Conservation (phyloP, 768 basidiomycete species). For the Gelatoporia subvermispora region DNA sequence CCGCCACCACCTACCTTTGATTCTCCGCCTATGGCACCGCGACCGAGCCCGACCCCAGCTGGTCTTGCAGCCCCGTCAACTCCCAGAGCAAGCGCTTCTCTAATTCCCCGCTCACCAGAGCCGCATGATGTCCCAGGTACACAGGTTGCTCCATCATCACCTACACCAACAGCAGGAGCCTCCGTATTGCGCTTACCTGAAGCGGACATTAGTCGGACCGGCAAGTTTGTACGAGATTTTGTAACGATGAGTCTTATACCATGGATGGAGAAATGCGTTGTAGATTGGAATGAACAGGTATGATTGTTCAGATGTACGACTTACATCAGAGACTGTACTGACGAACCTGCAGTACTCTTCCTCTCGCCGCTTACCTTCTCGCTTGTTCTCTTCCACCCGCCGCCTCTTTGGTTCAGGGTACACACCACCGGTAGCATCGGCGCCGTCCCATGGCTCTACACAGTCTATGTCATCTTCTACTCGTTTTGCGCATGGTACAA, state of each 20-base stretch:
- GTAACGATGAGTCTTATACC: conserved; percentile 85
- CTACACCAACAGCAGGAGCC: conserved; percentile 17
- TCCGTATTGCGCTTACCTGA: conserved; percentile 49
- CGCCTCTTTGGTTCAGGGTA: conserved; percentile 65
- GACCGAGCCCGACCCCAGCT: conserved; percentile 12
- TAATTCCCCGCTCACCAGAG: conserved; percentile 8
- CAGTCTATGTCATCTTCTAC: conserved; percentile 31
- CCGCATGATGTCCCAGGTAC: conserved; percentile 4
- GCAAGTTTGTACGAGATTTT: conserved; percentile 82
- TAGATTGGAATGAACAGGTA: conserved; percentile 91
- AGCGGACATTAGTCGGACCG: conserved; percentile 68
- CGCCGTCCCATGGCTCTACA: conserved; percentile 35
- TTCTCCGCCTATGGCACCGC: conserved; percentile 22
- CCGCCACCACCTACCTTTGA: conserved; percentile 45
- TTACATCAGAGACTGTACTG: not conserved
- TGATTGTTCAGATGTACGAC: not conserved
- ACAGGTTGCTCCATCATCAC: not conserved
- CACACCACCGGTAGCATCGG: conserved; percentile 35
- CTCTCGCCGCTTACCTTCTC: conserved; percentile 73
- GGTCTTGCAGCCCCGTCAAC: conserved; percentile 15
- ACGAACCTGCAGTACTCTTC: conserved; percentile 53
- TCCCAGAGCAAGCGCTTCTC: conserved; percentile 8
- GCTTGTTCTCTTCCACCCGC: conserved; percentile 82
- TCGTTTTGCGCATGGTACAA: conserved; percentile 19
- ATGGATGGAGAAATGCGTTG: conserved; percentile 93